Evolutionary conservation across 139 green algal genomes (phyloP).

Genomic region (Chlorella vulgaris): DNA sequence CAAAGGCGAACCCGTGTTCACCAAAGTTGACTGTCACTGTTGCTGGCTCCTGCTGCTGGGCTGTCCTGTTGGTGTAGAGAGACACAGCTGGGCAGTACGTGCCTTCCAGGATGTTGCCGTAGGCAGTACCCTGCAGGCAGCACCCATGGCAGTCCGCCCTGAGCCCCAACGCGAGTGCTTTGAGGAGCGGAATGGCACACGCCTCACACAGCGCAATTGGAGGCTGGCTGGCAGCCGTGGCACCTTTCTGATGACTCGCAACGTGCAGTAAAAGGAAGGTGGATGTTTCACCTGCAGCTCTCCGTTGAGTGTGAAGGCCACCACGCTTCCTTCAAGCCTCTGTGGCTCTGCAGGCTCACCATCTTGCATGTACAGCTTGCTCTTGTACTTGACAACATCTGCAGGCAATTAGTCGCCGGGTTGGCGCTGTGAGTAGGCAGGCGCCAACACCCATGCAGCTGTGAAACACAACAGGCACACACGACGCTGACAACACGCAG

Average conservation of each 20-base stretch:
- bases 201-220: too few relatives aligned
- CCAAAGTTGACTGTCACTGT: slow-evolving; percentile 83
- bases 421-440: too few relatives aligned
- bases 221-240: background rate
- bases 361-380: slow-evolving; percentile 50
- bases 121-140: slow-evolving; percentile 15
- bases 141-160: too few relatives aligned
- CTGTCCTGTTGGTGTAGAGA: slow-evolving; percentile 72
- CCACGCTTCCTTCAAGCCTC: slow-evolving; percentile 52
- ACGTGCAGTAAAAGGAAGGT: too few relatives aligned
- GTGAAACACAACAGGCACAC: background rate
- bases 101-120: slow-evolving; percentile 66
- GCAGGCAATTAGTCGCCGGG: too few relatives aligned
- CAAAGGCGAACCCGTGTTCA: slow-evolving; percentile 1
- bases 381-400: slow-evolving; percentile 61
- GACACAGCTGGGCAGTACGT: slow-evolving; percentile 86
- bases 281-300: slow-evolving; percentile 66
- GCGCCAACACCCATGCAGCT: background rate
- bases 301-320: slow-evolving; percentile 81
- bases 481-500: background rate
- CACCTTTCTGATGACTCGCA: background rate
- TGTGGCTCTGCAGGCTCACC: slow-evolving; percentile 47
- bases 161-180: too few relatives aligned
- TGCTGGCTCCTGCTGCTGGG: slow-evolving; percentile 58
- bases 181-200: too few relatives aligned